Evolutionary conservation across 495 filamentous ascomycete genomes (phyloP).

Genomic region (Penicillium lagena): DNA sequence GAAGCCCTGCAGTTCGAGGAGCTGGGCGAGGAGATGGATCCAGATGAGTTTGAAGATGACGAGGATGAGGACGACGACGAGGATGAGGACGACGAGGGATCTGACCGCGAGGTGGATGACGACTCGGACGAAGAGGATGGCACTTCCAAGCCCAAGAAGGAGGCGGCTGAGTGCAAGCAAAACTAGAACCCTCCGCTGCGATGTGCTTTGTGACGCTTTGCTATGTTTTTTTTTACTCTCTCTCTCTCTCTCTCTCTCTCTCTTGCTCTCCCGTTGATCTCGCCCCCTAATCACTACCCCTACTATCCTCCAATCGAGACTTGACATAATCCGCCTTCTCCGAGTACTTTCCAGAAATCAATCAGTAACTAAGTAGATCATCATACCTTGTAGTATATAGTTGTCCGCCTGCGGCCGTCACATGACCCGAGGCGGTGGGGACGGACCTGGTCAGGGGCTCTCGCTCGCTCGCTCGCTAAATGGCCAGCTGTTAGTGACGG

Average conservation of each 20-base stretch:
- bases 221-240: conserved; percentile 7
- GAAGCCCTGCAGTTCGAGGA: conserved; percentile 98
- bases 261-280: conserved; percentile 17
- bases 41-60: conserved; percentile 77
- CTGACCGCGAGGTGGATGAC: conserved; percentile 49
- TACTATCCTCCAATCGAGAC: conserved; percentile 25
- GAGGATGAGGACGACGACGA: conserved; percentile 94
- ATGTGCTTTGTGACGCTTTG: no score
- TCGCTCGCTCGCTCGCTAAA: conserved; percentile 22
- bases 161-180: conserved; percentile 99
- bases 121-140: conserved; percentile 98
- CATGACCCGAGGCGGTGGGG: no score
- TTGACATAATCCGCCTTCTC: conserved; percentile 22
- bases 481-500: conserved; percentile 24
- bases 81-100: conserved; percentile 68
- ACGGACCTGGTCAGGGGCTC: conserved; percentile 28
- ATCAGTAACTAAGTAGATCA: not conserved
- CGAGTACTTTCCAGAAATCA: no score
- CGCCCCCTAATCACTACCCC: conserved; percentile 19
- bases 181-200: conserved; percentile 47
- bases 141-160: conserved; percentile 93
- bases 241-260: conserved; percentile 1
- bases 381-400: no score
- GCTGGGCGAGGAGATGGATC: conserved; percentile 78
- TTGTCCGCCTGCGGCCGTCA: no score